Evolutionary conservation across 495 filamentous ascomycete species (phyloP), one percentile per base, ranked within the genome.

Genomic region (Hypoxylon rickii): DNA sequence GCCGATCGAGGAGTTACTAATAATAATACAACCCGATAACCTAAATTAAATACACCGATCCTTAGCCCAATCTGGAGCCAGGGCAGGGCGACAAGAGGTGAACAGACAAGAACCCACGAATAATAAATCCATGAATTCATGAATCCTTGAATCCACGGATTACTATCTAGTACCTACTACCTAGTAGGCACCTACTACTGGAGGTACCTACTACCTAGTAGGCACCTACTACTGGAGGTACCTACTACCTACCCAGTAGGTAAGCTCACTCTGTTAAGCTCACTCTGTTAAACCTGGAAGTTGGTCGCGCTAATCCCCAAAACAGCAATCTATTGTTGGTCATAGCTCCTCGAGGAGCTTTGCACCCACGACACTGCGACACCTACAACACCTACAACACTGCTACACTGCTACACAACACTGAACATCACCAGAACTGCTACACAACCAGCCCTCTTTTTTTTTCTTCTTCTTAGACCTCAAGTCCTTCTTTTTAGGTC

Each of bases 251-350:
- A 31, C n/a, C n/a, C n/a, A n/a, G 5, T 31, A 36, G 12, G 32
- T 13, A 36, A 29, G 24, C 42, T 24, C 38, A 41, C 41, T 22
- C 33, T 53, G 21, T 42, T 46, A 53, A 60, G 31, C 38, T 21
- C 15, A 34, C 61, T 33, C 61, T 58, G n/a, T n/a, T n/a, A n/a
- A n/a, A n/a, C n/a, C n/a, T n/a, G n/a, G n/a, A n/a, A n/a, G n/a
- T n/a, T n/a, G n/a, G n/a, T n/a, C n/a, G n/a, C n/a, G n/a, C n/a
- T n/a, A n/a, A 61, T 58, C 33, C 65, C 65, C 31, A 49, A 39
- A 65, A 55, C 21, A 58, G 65, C 20, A 68, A 24, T 56, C 46
- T 68, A 58, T 68, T 68, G 51, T 57, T 68, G 65, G 65, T 49
- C 65, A 58, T 65, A 65, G 58, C 61, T 62, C 58, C 34, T 48